A percentile compares a stretch with the other conserved stretches of the same genome.
These are phyloP conservation scores for Saccharomycopsis sp. DNA, from an alignment of 805 yeast genomes.

Conservation along the genomic window DNA sequence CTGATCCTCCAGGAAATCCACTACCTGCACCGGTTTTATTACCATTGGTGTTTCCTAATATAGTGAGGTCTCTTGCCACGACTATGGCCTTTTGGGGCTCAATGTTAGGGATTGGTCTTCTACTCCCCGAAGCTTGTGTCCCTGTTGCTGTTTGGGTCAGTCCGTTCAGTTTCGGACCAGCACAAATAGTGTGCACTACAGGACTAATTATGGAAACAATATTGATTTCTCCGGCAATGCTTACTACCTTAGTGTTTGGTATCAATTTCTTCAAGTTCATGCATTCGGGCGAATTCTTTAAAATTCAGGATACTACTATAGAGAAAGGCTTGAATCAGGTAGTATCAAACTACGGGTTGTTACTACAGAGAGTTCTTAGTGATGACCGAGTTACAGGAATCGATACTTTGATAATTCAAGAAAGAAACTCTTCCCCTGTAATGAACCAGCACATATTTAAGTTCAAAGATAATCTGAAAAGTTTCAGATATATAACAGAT, in stretches of 20 bases:
- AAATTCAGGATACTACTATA: not conserved
- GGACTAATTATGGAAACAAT: not conserved
- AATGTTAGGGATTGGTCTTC: not conserved
- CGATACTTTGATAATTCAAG: not conserved
- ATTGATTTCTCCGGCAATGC: not conserved
- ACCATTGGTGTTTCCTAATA: not conserved
- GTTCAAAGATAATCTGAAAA: not conserved
- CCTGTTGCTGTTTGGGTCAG: not conserved
- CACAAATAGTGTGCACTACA: not conserved
- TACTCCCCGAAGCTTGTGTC: not conserved
- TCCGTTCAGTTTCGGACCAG: not conserved
- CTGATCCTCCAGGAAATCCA: not conserved
- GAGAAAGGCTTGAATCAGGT: not conserved
- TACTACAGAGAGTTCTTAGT: not conserved
- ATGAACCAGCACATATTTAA: not conserved
- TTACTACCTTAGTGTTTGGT: not conserved
- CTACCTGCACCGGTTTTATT: not conserved
- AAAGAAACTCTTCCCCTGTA: not conserved
- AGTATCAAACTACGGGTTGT: not conserved
- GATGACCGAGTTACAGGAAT: not conserved
- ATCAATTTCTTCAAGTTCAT: not conserved
- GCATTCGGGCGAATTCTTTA: not conserved
- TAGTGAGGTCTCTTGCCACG: not conserved
- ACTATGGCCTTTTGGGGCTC: not conserved
- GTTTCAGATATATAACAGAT: not conserved